Base-by-base conservation (phyloP, 495 filamentous ascomycete genomes). In the Acidomyces sp. region DNA sequence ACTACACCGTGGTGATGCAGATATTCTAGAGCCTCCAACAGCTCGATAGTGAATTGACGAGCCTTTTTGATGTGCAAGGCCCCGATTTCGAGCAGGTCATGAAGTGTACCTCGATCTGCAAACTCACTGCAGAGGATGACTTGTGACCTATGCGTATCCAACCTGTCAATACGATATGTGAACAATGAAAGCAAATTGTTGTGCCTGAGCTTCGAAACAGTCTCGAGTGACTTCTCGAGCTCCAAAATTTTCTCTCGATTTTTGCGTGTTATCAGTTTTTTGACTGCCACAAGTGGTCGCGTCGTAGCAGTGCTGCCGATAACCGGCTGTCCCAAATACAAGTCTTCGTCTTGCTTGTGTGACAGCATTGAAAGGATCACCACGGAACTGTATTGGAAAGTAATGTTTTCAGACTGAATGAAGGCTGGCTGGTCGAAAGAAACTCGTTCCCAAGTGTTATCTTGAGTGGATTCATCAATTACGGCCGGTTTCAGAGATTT, bases 1-100 rank as follows among this genome's bases (percentile, higher is more conserved):
- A 84, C 64, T 26, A 90, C 67, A 12, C 84, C 85, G 53, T 82
- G 75, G 37, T 74, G 75, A 55, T 95, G 88, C 39, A 88, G 72
- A 55, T 78, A 88, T 33, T 86, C 83, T 21, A 96, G 67, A 0
- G 76, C 90, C 57, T 94, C 83, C 19, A 97, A 75, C n/a, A 97
- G 66, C 48, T 88, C 81, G 33, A 84, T 78, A 30, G 82, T 85
- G 82, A 85, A 95, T 36, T 81, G 71, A 33, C 85, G 77, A 26
- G 81, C 74, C 49, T 76, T 82, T 45, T 72, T 72, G 25, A 78
- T 68, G 21, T 77, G 72, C 29, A 93, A 60, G 20, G 6, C 6
- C n/a, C 69, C 70, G 22, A 77, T 81, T 26, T 84, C 80, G 34
- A 97, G 66, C 12, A 90, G 64, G 36, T 94, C 85, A 3, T 76